These are phyloP conservation scores for Mycosphaerella arachidis DNA, from an alignment of 2,329 filamentous ascomycete species.

Conservation along the genomic window DNA sequence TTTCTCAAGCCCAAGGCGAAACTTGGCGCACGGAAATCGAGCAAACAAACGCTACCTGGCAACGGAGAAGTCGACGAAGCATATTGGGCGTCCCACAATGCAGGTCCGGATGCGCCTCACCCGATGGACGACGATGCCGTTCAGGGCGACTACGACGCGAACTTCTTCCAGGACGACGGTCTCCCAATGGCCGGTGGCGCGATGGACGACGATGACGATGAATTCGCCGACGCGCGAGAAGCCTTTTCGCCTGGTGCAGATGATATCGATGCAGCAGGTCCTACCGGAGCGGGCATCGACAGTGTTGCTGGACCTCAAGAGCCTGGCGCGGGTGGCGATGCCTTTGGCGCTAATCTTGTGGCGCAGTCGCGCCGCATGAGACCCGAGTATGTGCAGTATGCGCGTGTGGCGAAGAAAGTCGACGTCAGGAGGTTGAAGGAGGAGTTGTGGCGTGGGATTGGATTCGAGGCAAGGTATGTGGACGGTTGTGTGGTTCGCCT, in stretches of 20 bases:
- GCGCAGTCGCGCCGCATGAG: slow-evolving; percentile 57
- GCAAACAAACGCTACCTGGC: slow-evolving; percentile 41
- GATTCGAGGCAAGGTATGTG: slow-evolving; percentile 37
- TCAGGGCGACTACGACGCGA: slow-evolving; percentile 84
- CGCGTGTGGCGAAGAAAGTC: slow-evolving; percentile 62
- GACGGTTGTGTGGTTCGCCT: too few relatives aligned
- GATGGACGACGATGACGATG: slow-evolving; percentile 61
- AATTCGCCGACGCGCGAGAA: slow-evolving; percentile 77
- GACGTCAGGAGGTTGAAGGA: slow-evolving; percentile 61
- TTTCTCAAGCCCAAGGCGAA: slow-evolving; percentile 94
- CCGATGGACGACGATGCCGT: slow-evolving; percentile 50
- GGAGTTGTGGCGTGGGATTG: slow-evolving; percentile 62
- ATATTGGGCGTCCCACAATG: slow-evolving; percentile 75
- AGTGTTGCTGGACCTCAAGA: slow-evolving; percentile 35
- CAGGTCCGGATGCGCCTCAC: slow-evolving; percentile 30
- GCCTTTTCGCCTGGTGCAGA: slow-evolving; percentile 63
- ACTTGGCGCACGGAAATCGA: slow-evolving; percentile 62
- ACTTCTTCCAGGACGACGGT: slow-evolving; percentile 92
- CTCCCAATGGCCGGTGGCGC: slow-evolving; percentile 60
- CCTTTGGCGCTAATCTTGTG: slow-evolving; percentile 59
- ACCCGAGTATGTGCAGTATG: slow-evolving; percentile 63
- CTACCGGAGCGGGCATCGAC: slow-evolving; percentile 29
- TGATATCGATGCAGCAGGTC: slow-evolving; percentile 35
- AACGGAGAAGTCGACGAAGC: slow-evolving; percentile 87
- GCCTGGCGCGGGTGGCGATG: slow-evolving; percentile 41